A percentile compares a stretch with the other conserved stretches of the same genome.
Conservation (phyloP, 2,329 filamentous ascomycete genomes). For the Gnomoniopsis smithogilvyi region DNA sequence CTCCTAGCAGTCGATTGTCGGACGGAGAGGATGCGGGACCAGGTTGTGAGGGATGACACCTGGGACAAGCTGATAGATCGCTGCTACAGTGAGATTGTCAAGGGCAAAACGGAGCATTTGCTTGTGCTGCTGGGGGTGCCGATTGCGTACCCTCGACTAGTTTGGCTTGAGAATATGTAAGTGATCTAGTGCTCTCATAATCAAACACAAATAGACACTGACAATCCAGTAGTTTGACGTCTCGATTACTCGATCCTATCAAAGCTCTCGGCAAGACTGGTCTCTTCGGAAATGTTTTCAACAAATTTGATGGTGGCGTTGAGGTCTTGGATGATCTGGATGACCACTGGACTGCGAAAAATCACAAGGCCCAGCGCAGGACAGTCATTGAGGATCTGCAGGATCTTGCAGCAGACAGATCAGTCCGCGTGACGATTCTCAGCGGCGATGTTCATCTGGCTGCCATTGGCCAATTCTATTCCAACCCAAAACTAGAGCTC, state of each 20-base stretch:
- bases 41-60: slow-evolving; percentile 75
- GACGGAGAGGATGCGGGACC: slow-evolving; percentile 81
- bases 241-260: slow-evolving; percentile 79
- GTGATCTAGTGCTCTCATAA: slow-evolving; percentile 26
- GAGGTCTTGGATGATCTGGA: slow-evolving; percentile 91
- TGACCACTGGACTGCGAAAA: slow-evolving; percentile 96
- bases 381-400: slow-evolving; percentile 88
- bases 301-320: slow-evolving; percentile 86
- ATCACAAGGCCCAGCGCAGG: slow-evolving; percentile 86
- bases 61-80: slow-evolving; percentile 87
- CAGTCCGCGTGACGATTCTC: slow-evolving; percentile 84
- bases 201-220: neutral
- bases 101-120: slow-evolving; percentile 84
- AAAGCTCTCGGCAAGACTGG: slow-evolving; percentile 85
- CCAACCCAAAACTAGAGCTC: slow-evolving; percentile 74
- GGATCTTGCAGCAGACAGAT: slow-evolving; percentile 89
- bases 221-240: slow-evolving; percentile 63
- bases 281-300: slow-evolving; percentile 74
- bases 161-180: slow-evolving; percentile 69
- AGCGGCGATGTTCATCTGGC: slow-evolving; percentile 92
- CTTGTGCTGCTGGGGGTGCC: slow-evolving; percentile 84
- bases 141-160: slow-evolving; percentile 74
- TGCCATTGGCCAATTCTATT: slow-evolving; percentile 92
- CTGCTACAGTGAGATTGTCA: slow-evolving; percentile 75
- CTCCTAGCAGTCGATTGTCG: slow-evolving; percentile 88